Evolutionary conservation across 352 stramenopile genomes (phyloP), one percentile per base, ranked within the genome.

Genomic region (Globisporangium abappressorium): DNA sequence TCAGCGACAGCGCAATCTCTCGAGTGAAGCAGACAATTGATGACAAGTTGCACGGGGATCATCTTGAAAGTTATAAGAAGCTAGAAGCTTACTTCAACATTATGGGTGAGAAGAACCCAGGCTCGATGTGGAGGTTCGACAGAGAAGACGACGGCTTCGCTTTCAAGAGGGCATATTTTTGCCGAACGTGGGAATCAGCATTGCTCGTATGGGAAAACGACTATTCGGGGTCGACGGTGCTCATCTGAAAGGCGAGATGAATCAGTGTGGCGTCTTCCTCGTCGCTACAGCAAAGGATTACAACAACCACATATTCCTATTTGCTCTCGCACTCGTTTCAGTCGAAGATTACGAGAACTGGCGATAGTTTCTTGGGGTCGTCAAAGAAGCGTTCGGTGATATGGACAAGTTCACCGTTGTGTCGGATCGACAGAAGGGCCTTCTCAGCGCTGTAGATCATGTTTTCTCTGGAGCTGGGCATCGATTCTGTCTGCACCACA

Each of bases 51-150:
- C 64, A 77, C 5, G 74, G 65, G 0, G 38, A 64, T 28, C 71
- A 75, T 41, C 38, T 74, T 74, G 1, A 78, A 73, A 56, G 69
- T 62, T 28, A 68, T 74, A 8, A 81, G 75, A 66, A 71, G 51
- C 51, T 57, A 15, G 22, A 36, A 2, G 9, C 33, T 6, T 36
- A 36, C 33, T 36, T 36, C 33, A 36, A 6, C 4, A 6, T 36
- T 6, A 36, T 36, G 33, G 9, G 9, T 9, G 3, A 36, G 5
- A 36, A 5, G 9, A 36, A 36, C 33, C 33, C 33, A 5, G 33
- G 33, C 9, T 36, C 3, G 9, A 9, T 36, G 33, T 36, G 33
- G 33, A 3, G 33, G 33, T 36, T 36, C 33, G 33, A 2, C 33
- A 36, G 33, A 36, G 33, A 36, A 36, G 33, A 36, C 33, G 33